Base-by-base conservation (phyloP, 352 stramenopile species). In the Pythium guiyangense region DNA sequence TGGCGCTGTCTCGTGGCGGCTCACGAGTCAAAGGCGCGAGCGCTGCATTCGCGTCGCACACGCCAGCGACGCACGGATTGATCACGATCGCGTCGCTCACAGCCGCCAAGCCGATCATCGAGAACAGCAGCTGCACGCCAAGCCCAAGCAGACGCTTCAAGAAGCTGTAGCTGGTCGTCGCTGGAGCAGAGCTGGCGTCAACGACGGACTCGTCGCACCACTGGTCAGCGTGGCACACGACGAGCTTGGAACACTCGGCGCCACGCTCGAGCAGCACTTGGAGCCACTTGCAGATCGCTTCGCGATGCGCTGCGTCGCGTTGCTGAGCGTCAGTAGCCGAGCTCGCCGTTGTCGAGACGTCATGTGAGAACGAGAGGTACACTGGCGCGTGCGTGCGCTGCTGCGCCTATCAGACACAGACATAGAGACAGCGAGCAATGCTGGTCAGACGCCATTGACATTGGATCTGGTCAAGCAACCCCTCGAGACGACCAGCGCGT, bases 171-270 rank as follows among this genome's bases (percentile, higher is more conserved):
- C 45, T 61, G 31, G 31, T 10, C 31, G 31, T 11, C 6, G 31
- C 31, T 37, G 31, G 31, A 37, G 31, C 31, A 11, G 4, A 12
- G 31, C 31, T 37, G 31, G 31, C 1, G 0, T 56, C 22, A 6
- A 27, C 4, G 48, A 5, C n/a, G 27, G 43, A 57, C 25, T 58
- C 66, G 12, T 70, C 66, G 40, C 69, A 77, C 76, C 79, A 92
- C n/a, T 74, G 67, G 66, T 94, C 82, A 0, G 69, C 73, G 22
- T 92, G 82, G 46, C 79, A 91, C 6, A 94, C 20, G 0, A 91
- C 68, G n/a, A 92, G 42, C 35, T 82, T 84, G 31, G 40, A 71
- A 43, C 39, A 71, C 40, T 69, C 67, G 0, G 69, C 73, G 4
- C 78, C 74, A 47, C 68, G 60, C 22, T 50, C 25, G 14, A 81